These are phyloP conservation scores for Cryptococcus wingfieldii DNA, from an alignment of 1,284 basidiomycete genomes.

Conservation along the genomic window DNA sequence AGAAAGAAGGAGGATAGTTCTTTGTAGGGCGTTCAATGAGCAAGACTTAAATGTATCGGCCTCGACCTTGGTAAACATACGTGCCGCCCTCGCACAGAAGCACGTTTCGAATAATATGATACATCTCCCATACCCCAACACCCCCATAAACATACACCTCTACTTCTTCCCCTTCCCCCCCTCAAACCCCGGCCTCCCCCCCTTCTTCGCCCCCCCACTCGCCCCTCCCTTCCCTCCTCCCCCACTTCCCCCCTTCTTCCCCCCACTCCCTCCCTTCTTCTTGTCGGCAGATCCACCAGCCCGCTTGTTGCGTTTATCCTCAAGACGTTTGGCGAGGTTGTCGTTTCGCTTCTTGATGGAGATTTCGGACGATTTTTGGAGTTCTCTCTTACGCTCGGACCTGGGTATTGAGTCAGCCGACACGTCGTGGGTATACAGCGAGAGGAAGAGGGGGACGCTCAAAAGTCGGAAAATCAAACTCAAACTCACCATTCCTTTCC, in stretches of 20 bases:
- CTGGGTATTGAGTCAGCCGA: slow-evolving; percentile 48
- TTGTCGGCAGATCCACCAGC: slow-evolving; percentile 55
- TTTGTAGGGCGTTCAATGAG: too few species aligned
- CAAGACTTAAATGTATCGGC: too few species aligned
- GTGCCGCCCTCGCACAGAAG: too few species aligned
- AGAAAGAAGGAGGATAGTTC: too few species aligned
- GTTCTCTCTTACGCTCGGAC: slow-evolving; percentile 75
- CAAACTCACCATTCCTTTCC: slow-evolving; percentile 72
- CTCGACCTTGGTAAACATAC: too few species aligned
- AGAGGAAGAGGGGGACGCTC: background rate
- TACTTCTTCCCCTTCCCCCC: slow-evolving; percentile 30
- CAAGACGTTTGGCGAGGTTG: slow-evolving; percentile 76
- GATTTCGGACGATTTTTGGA: slow-evolving; percentile 67
- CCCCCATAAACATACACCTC: background rate
- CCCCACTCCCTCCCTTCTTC: slow-evolving; percentile 16
- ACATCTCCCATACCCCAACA: background rate
- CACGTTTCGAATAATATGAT: background rate
- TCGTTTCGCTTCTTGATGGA: slow-evolving; percentile 82
- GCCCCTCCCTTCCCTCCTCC: slow-evolving; percentile 47
- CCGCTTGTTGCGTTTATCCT: slow-evolving; percentile 70
- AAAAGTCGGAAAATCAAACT: background rate
- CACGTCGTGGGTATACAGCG: background rate
- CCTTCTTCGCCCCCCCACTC: slow-evolving; percentile 1
- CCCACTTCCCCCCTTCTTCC: slow-evolving; percentile 42
- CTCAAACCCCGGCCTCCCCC: slow-evolving; percentile 36